Evolutionary conservation across 164 flowering plant genomes (phyloP), one percentile per base, ranked within the genome.

Genomic region (Liquidambar formosana): DNA sequence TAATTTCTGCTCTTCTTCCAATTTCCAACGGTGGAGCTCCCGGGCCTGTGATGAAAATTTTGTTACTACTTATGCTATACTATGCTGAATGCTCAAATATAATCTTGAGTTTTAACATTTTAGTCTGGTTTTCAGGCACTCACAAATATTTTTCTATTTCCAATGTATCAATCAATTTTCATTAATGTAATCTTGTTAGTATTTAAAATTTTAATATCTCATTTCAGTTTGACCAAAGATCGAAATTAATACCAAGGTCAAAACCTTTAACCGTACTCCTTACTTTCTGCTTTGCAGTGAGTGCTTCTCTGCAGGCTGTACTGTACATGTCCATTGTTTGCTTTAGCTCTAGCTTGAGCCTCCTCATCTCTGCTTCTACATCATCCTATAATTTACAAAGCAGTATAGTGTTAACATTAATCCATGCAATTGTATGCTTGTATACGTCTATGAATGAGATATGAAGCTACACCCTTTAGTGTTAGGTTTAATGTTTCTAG

Each of bases 251-350:
- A 67, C 47, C 57, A 21, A 19, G 8, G 8, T 22, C n/a, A 49
- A 28, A 45, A 18, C 19, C 56, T 68, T 18, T 8, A 25, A 25
- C 26, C 23, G n/a, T 8, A 10, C 49, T 62, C 11, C 15, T 23
- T 75, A 85, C 94, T 87, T 82, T 85, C 67, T 87, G 88, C 70
- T 87, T 82, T 43, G 91, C 94, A 5, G 77, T 62, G 28, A 89
- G 82, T 43, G 94, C 94, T 78, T 89, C 94, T 70, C 82, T 85
- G 80, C 90, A 87, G 14, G 94, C 94, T 58, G 79, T 64, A 73
- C 86, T 87, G 78, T 89, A 89, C 91, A 85, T 83, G 52, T 86
- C 90, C 90, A 89, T 84, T 46, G 91, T 87, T 73, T 89, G 88
- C 76, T 84, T 83, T 27, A 87, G 86, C 73, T 89, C 91, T 52